Conservation (phyloP, 192 early-diverging fungal species). For the Jimgerdemannia lactiflua region DNA sequence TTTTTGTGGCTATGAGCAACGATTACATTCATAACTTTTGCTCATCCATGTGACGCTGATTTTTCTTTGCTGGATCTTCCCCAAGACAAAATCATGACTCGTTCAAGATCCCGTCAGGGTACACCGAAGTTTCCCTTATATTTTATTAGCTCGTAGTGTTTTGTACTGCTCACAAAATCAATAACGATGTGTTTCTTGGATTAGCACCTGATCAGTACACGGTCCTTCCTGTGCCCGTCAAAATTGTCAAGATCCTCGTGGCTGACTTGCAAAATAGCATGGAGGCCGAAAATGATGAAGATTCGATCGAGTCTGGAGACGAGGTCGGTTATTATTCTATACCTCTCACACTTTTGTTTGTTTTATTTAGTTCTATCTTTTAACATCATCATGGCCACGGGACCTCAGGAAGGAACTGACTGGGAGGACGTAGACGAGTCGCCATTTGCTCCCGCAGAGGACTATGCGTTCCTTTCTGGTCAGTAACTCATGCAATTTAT, state of each 20-base stretch:
- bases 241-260: slow-evolving; percentile 83
- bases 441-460: slow-evolving; percentile 38
- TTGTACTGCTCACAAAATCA: background rate
- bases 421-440: slow-evolving; percentile 65
- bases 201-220: slow-evolving; percentile 79
- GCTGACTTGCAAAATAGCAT: slow-evolving; percentile 73
- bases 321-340: slow-evolving; percentile 37
- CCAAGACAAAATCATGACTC: slow-evolving; percentile 13
- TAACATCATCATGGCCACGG: background rate
- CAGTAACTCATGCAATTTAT: slow-evolving; percentile 2
- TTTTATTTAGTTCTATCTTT: slow-evolving; percentile 3
- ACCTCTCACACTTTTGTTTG: background rate
- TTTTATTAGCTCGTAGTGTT: too few species aligned
- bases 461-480: slow-evolving; percentile 45
- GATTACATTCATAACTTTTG: background rate
- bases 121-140: background rate
- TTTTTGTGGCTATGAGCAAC: slow-evolving; percentile 4
- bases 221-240: slow-evolving; percentile 72
- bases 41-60: background rate
- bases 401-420: slow-evolving; percentile 40
- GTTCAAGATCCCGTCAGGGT: background rate
- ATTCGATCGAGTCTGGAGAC: slow-evolving; percentile 55
- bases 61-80: background rate
- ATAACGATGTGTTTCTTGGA: slow-evolving; percentile 10
- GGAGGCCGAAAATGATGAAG: slow-evolving; percentile 48